Evolutionary conservation across 2,329 filamentous ascomycete genomes (phyloP).

Genomic region (Epichloe hybrida): DNA sequence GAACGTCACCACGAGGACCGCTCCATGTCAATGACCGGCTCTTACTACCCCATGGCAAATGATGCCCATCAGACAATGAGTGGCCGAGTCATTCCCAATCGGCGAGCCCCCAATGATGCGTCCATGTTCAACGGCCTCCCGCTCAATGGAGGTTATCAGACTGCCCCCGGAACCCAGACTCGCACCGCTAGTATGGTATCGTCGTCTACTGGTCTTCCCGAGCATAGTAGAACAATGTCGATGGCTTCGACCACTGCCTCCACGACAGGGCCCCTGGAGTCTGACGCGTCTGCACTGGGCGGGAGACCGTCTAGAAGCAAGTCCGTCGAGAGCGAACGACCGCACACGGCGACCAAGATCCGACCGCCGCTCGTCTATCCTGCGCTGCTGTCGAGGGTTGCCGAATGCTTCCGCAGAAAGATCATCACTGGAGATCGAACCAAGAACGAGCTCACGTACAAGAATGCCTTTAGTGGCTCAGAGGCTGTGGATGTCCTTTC

Average conservation of each 20-base stretch:
- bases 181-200: conserved; percentile 50
- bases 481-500: conserved; percentile 93
- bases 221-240: conserved; percentile 62
- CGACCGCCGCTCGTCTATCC: conserved; percentile 83
- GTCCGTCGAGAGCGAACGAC: conserved; percentile 40
- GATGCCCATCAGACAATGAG: conserved; percentile 87
- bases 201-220: conserved; percentile 34
- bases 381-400: conserved; percentile 82
- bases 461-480: conserved; percentile 89
- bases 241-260: conserved; percentile 76
- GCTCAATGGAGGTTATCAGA: conserved; percentile 25
- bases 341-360: conserved; percentile 44
- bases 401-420: conserved; percentile 80
- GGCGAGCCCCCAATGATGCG: conserved; percentile 32
- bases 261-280: conserved; percentile 53
- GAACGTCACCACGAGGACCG: conserved; percentile 84
- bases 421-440: conserved; percentile 76
- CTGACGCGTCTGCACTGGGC: conserved; percentile 32
- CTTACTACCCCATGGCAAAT: conserved; percentile 51
- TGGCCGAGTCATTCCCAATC: conserved; percentile 76
- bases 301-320: conserved; percentile 45
- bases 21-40: conserved; percentile 90
- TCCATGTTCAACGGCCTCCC: conserved; percentile 23
- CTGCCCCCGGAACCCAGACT: conserved; percentile 39
- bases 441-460: conserved; percentile 95